A percentile compares a stretch with the other conserved stretches of the same genome.
These are phyloP conservation scores for Corymbia citriodora DNA, from an alignment of 441 rosid genomes.

Conservation along the genomic window DNA sequence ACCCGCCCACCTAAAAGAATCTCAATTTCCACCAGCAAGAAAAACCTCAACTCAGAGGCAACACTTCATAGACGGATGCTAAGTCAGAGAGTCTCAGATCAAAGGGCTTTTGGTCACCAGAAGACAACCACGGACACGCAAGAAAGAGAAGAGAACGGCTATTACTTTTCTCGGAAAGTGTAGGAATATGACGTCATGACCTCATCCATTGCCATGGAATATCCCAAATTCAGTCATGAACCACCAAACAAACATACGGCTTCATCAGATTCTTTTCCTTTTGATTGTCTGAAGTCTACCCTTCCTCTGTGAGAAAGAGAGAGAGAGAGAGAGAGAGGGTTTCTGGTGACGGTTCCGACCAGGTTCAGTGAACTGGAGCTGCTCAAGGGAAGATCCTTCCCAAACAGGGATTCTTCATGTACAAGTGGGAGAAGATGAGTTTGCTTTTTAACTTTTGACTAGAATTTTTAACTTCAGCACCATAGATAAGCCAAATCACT, in stretches of 20 bases:
- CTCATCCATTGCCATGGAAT: neutral
- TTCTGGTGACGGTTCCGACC: neutral
- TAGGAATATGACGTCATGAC: neutral
- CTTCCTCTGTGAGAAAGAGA: neutral
- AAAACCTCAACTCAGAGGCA: neutral
- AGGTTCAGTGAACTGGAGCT: neutral
- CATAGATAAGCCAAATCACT: neutral
- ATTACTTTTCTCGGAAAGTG: neutral
- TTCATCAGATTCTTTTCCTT: neutral
- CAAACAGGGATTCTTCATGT: neutral
- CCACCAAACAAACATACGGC: neutral
- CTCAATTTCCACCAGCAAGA: neutral
- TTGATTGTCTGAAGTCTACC: neutral
- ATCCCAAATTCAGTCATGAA: neutral
- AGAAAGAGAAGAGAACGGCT: neutral
- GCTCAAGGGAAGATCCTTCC: neutral
- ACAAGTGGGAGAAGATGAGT: neutral
- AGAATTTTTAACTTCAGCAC: neutral
- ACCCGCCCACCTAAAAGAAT: neutral
- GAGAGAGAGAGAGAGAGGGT: neutral
- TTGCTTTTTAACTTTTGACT: neutral
- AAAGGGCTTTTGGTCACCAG: neutral
- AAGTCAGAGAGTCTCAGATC: neutral
- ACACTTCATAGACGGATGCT: neutral
- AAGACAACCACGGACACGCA: neutral